Evolutionary conservation across 495 filamentous ascomycete species (phyloP).

Genomic region (Xylaria telfairii): DNA sequence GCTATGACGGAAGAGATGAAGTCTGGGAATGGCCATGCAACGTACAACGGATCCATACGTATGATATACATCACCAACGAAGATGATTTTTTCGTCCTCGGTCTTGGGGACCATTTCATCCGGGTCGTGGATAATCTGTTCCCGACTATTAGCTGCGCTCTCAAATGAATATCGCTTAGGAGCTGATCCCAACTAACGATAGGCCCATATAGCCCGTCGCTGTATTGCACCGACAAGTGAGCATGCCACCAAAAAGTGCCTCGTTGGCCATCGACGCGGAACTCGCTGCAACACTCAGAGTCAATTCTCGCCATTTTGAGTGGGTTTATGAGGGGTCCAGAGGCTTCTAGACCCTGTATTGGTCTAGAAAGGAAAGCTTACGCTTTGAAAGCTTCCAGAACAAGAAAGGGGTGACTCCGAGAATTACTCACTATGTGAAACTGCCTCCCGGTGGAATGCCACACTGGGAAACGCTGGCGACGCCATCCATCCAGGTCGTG

Average conservation of each 20-base stretch:
- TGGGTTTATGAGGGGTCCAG: too few relatives aligned
- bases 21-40: neutral
- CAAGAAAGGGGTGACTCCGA: too few relatives aligned
- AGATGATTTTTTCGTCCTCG: conserved; percentile 38
- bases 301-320: too few relatives aligned
- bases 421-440: too few relatives aligned
- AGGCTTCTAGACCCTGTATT: too few relatives aligned
- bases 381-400: too few relatives aligned
- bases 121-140: conserved; percentile 36
- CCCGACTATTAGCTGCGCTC: neutral
- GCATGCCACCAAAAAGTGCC: conserved; percentile 44
- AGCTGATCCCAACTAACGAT: conserved; percentile 27
- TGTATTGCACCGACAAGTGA: conserved; percentile 35
- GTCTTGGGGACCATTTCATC: conserved; percentile 35
- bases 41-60: conserved; percentile 37
- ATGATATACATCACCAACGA: conserved; percentile 40
- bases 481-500: conserved; percentile 42
- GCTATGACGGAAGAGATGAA: neutral
- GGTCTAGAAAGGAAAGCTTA: too few relatives aligned
- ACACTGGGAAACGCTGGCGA: conserved; percentile 40
- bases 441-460: conserved; percentile 36
- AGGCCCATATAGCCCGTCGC: conserved; percentile 37
- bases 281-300: too few relatives aligned
- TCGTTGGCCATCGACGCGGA: conserved; percentile 34
- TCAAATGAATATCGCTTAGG: neutral